Conservation (phyloP, 164 flowering plant species). For the Vitis vinifera region ASM3070453v1 NC_081809.1:321501-322000, state of each 20-base stretch:
- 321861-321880: neutral
- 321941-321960: too few relatives aligned
- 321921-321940: too few relatives aligned
- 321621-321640: neutral
- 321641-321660: neutral
- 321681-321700: neutral
- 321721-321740: neutral
- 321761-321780: too few relatives aligned
- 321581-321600: neutral
- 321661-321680: neutral
- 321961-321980: neutral
- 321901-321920: neutral
- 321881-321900: neutral
- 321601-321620: neutral
- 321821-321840: too few relatives aligned
- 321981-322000: neutral
- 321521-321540: neutral
- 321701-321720: neutral
- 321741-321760: neutral
- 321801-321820: neutral
- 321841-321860: neutral
- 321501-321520: too few relatives aligned
- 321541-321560: neutral
- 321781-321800: neutral
- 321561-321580: neutral